Evolutionary conservation across 768 basidiomycete genomes (phyloP), one percentile per base, ranked within the genome.

Genomic region (Amanita pallidorosea): DNA sequence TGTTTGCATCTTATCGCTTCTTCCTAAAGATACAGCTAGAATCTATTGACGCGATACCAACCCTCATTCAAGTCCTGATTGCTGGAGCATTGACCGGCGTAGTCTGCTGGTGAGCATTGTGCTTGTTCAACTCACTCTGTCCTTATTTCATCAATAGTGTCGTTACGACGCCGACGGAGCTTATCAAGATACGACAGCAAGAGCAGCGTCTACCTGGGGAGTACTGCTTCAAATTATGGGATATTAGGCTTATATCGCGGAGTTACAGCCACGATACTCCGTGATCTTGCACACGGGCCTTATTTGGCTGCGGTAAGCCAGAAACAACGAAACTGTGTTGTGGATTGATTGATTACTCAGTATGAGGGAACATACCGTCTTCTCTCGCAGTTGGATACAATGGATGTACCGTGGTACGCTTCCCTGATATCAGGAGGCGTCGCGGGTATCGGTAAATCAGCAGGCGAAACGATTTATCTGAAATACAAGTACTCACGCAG

Each of bases 171-270:
- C 91, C 91, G 0, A 87, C 83, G 8, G 93, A 95, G 56, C 75
- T 93, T 1, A 73, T 95, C 67, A 95, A 95, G 71, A 89, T 93
- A 62, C 76, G 84, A 31, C 86, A 88, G 56, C 87, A 90, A 56
- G 74, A 77, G 29, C 65, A 75, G 49, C 75, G 5, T 77, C 77
- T 18, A 74, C 79, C 0, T 59, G 69, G 8, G 65, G 70, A 18
- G 74, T 92, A n/a, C 73, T 79, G 3, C 62, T 69, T 37, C 63
- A 72, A 45, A 81, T 92, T 23, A 68, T 18, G 88, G 88, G 1
- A n/a, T 87, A 15, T 62, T 67, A 45, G 88, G 85, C 0, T 65
- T 94, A 5, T 95, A 86, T 64, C 79, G 91, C 4, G 93, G 93
- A 0, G 67, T 87, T 44, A 69, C 74, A 1, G 76, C 80, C 0